A percentile compares a stretch with the other conserved stretches of the same genome.
These are phyloP conservation scores for Amoebophrya sp. DNA, from an alignment of 169 alveolate species.

Conservation along the genomic window DNA sequence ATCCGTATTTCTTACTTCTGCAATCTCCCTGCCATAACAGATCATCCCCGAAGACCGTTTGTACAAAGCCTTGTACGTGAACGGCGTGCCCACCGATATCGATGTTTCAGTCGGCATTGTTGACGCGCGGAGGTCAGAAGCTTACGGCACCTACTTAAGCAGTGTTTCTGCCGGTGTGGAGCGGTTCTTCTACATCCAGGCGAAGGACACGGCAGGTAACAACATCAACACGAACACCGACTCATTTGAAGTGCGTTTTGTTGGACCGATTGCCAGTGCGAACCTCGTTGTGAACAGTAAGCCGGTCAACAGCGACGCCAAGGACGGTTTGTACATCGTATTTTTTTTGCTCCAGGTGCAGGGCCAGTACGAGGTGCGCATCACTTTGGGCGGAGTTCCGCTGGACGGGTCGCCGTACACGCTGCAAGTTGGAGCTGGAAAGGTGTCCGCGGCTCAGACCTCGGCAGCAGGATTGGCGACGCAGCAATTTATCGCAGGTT, in stretches of 20 bases:
- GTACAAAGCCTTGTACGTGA: constrained; percentile 26
- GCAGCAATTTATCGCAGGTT: constrained; percentile 27
- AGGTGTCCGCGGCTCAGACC: constrained; percentile 17
- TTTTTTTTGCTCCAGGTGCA: background rate
- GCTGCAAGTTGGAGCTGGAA: background rate
- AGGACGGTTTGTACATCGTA: constrained; percentile 22
- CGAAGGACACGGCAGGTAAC: constrained; percentile 29
- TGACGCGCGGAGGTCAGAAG: constrained; percentile 22
- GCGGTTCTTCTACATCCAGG: constrained; percentile 32
- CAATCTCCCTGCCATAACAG: too few relatives aligned
- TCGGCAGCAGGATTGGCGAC: background rate
- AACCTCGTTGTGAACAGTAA: background rate
- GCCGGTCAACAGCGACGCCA: background rate
- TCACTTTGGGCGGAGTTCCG: background rate
- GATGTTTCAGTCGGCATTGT: constrained; percentile 31
- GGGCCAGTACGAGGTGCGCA: constrained; percentile 20
- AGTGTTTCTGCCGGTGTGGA: background rate
- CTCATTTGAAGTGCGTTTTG: background rate
- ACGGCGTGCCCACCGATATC: constrained; percentile 8
- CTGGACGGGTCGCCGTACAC: constrained; percentile 32
- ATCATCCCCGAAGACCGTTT: constrained; percentile 22
- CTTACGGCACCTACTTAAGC: constrained; percentile 30
- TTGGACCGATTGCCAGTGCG: constrained; percentile 1
- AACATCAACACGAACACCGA: constrained; percentile 33
- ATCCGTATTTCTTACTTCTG: too few relatives aligned